Evolutionary conservation across 2,329 filamentous ascomycete genomes (phyloP).

Genomic region (Tetracladium maxilliforme): DNA sequence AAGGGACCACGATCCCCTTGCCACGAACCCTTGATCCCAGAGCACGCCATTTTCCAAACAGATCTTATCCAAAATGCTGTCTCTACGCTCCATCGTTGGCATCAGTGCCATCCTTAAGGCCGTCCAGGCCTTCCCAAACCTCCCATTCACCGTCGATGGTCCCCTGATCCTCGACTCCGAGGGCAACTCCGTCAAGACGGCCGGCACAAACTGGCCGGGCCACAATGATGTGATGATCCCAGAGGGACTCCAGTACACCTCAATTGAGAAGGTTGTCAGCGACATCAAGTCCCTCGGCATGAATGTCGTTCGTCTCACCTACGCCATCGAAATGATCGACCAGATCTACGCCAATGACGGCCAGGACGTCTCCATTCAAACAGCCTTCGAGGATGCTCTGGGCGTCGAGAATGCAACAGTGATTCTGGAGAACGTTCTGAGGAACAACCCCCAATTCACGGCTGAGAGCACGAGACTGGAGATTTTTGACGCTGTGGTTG

Average conservation of each 20-base stretch:
- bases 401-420: conserved; percentile 36
- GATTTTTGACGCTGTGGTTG: conserved; percentile 47
- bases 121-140: too few species aligned
- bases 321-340: conserved; percentile 49
- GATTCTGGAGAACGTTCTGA: conserved; percentile 33
- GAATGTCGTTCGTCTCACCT: conserved; percentile 48
- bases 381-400: conserved; percentile 27
- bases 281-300: conserved; percentile 44
- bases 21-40: too few species aligned
- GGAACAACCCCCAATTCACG: conserved; percentile 40
- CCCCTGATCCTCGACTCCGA: conserved; percentile 1
- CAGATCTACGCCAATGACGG: conserved; percentile 34
- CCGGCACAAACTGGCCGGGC: conserved; percentile 47
- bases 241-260: conserved; percentile 47
- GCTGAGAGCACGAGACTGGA: conserved; percentile 36
- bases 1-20: too few species aligned
- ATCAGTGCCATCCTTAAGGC: too few species aligned
- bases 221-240: conserved; percentile 48
- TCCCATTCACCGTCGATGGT: conserved; percentile 1
- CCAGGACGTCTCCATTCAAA: conserved; percentile 27
- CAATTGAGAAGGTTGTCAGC: conserved; percentile 34
- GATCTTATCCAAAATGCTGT: too few species aligned
- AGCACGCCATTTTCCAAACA: too few species aligned
- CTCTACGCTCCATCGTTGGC: too few species aligned
- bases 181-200: conserved; percentile 29